phyloP scores from a whole-genome alignment of 208 protist genomes.

The Leishmania arabica region DNA sequence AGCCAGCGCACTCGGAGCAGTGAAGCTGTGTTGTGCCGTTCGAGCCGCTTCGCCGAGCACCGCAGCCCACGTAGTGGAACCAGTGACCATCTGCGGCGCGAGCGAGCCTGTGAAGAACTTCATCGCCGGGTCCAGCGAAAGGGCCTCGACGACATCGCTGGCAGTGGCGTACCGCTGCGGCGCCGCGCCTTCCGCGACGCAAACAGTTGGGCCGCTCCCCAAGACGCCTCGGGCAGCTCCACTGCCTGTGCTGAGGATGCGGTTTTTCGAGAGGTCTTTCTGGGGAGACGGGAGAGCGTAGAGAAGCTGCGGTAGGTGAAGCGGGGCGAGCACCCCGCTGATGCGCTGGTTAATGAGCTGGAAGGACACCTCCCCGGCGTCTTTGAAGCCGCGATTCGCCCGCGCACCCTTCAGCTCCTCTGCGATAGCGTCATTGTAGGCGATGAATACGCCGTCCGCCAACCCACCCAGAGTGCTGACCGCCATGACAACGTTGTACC shows the following conservation, averaged over 20 bases:
- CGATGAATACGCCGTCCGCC: slow-evolving; percentile 68
- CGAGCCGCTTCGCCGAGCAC: slow-evolving; percentile 48
- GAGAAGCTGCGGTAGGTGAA: slow-evolving; percentile 70
- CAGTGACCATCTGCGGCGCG: slow-evolving; percentile 22
- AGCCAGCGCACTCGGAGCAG: slow-evolving; percentile 13
- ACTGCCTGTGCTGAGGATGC: slow-evolving; percentile 9
- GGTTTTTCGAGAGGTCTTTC: slow-evolving; percentile 27
- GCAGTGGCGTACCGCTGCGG: slow-evolving; percentile 26
- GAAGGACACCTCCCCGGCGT: slow-evolving; percentile 39
- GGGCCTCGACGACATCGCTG: slow-evolving; percentile 57
- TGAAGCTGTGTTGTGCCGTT: slow-evolving; percentile 26
- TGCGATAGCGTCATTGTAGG: slow-evolving; percentile 66
- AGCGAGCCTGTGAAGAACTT: slow-evolving; percentile 72
- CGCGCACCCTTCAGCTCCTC: slow-evolving; percentile 21
- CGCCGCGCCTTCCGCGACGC: slow-evolving; percentile 1
- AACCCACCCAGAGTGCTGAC: slow-evolving; percentile 57
- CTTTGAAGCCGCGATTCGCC: slow-evolving; percentile 27
- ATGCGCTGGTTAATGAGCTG: slow-evolving; percentile 53
- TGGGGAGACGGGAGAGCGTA: slow-evolving; percentile 33
- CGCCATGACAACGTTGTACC: slow-evolving; percentile 82
- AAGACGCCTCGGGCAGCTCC: neutral
- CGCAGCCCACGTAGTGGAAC: slow-evolving; percentile 26
- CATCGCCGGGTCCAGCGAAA: slow-evolving; percentile 62
- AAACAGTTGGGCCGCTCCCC: neutral
- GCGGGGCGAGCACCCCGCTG: slow-evolving; percentile 42